Conservation (phyloP, 2,329 filamentous ascomycete genomes). For the Westerdykella sp. region DNA sequence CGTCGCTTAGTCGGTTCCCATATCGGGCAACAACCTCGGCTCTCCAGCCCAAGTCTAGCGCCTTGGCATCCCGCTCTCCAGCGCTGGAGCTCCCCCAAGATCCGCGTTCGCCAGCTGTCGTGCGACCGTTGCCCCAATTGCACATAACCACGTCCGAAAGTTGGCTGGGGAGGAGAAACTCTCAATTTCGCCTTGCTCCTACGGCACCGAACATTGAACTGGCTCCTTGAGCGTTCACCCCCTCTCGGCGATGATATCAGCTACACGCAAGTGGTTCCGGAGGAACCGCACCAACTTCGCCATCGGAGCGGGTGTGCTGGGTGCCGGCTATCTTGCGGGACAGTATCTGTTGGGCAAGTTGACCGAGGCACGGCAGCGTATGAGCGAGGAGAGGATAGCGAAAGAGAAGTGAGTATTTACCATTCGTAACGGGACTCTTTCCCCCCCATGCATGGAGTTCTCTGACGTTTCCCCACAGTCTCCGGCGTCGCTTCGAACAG, state of each 20-base stretch:
- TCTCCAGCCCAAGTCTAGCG: too few relatives aligned
- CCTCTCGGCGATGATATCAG: constrained; percentile 52
- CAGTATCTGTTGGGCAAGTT: constrained; percentile 92
- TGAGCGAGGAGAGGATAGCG: constrained; percentile 91
- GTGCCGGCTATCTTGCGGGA: constrained; percentile 83
- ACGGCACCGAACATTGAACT: not conserved
- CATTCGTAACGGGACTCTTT: not conserved
- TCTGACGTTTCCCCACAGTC: constrained; percentile 45
- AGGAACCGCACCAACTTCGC: constrained; percentile 87
- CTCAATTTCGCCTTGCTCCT: not conserved
- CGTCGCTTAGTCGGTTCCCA: too few relatives aligned
- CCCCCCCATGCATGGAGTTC: not conserved
- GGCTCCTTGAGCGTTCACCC: not conserved
- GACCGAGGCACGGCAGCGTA: constrained; percentile 87
- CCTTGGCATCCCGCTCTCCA: not conserved
- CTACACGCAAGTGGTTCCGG: constrained; percentile 83
- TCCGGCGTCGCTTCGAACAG: constrained; percentile 93
- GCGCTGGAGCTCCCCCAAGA: not conserved
- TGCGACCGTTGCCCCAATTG: not conserved
- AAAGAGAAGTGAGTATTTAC: constrained; percentile 74
- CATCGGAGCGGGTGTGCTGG: constrained; percentile 79
- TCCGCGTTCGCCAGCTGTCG: not conserved
- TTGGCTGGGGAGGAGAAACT: not conserved
- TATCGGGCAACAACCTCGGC: too few relatives aligned
- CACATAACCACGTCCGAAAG: not conserved